phyloP scores from a whole-genome alignment of 1,284 basidiomycete species.

The Pseudozyma tsukubaensis region DNA sequence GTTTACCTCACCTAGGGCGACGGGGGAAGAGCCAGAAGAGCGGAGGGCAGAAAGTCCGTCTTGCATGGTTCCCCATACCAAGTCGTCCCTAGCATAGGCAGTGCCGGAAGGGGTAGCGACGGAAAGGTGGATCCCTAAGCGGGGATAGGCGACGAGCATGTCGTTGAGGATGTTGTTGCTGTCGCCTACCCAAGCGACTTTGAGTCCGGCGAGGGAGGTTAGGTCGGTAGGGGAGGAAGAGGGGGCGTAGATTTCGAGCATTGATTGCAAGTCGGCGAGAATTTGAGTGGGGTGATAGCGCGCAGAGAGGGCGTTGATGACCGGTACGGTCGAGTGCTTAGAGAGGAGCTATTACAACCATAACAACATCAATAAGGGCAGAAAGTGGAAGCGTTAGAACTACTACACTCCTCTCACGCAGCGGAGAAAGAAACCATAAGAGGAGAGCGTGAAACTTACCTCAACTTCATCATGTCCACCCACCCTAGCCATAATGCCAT shows the following conservation, averaged over 20 bases:
- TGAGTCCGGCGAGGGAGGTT: slow-evolving; percentile 65
- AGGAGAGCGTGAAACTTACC: not conserved
- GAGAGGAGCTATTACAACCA: slow-evolving; percentile 75
- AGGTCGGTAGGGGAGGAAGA: slow-evolving; percentile 71
- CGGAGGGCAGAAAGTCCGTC: slow-evolving; percentile 62
- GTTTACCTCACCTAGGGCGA: slow-evolving; percentile 72
- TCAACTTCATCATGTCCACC: slow-evolving; percentile 91
- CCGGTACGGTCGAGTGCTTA: slow-evolving; percentile 87
- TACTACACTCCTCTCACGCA: not conserved
- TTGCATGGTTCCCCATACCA: slow-evolving; percentile 75
- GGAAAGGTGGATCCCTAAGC: slow-evolving; percentile 86
- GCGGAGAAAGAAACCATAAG: not conserved
- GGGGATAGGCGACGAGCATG: slow-evolving; percentile 93
- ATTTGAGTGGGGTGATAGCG: slow-evolving; percentile 97
- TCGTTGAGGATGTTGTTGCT: slow-evolving; percentile 96
- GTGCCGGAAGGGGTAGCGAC: slow-evolving; percentile 81
- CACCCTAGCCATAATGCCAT: slow-evolving; percentile 97
- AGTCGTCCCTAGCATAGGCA: slow-evolving; percentile 79
- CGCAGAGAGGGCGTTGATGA: slow-evolving; percentile 93
- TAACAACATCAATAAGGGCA: not conserved
- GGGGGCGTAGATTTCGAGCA: slow-evolving; percentile 77
- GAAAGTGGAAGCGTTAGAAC: not conserved
- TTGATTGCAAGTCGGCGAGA: slow-evolving; percentile 89
- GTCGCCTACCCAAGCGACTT: slow-evolving; percentile 88
- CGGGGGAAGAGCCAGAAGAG: slow-evolving; percentile 67